phyloP scores from a whole-genome alignment of 306 rosid species.

The Quercus aquifolioides region DNA sequence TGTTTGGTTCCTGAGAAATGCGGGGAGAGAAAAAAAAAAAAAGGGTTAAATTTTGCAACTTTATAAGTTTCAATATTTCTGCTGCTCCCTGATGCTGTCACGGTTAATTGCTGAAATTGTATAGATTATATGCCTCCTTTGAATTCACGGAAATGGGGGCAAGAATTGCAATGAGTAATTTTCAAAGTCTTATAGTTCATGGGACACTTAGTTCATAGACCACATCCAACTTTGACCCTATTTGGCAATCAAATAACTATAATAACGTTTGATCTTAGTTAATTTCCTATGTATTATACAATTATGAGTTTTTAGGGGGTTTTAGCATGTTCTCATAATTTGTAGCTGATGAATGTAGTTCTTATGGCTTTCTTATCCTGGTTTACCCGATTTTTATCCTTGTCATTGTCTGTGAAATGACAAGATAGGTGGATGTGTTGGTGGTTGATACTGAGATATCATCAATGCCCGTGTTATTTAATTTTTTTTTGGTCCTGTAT shows the following conservation, averaged over 20 bases:
- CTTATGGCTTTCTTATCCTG: background rate
- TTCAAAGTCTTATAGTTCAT: too few relatives aligned
- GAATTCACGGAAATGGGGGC: too few relatives aligned
- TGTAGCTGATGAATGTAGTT: background rate
- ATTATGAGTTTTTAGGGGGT: background rate
- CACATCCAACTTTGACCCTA: too few relatives aligned
- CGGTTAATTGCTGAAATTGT: too few relatives aligned
- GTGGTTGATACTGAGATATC: background rate
- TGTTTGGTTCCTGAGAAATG: background rate
- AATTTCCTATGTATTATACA: background rate
- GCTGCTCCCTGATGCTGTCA: too few relatives aligned
- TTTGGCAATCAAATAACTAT: background rate
- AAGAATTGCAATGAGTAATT: too few relatives aligned
- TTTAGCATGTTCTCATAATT: background rate
- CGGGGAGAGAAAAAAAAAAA: background rate
- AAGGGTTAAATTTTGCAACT: too few relatives aligned
- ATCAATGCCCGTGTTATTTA: background rate
- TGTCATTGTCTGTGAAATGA: background rate
- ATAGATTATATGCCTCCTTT: too few relatives aligned
- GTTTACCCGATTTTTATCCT: background rate
- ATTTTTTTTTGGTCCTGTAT: background rate
- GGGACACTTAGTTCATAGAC: too few relatives aligned
- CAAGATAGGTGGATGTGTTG: background rate
- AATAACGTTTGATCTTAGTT: background rate
- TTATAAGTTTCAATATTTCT: too few relatives aligned